These are phyloP conservation scores for Hypoxylon sp. DNA, from an alignment of 2,329 filamentous ascomycete genomes.

Conservation along the genomic window DNA sequence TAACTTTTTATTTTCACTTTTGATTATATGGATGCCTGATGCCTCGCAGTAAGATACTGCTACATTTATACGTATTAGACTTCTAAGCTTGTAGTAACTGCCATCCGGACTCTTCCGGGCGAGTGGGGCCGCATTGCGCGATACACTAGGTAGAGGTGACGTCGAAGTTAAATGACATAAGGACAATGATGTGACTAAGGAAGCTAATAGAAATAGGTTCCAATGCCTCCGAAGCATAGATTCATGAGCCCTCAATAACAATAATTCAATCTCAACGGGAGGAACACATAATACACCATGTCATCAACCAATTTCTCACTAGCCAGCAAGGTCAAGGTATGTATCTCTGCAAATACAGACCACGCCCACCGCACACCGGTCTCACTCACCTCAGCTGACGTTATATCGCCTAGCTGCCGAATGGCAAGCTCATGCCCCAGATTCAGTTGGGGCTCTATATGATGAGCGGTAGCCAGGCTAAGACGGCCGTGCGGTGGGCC, in stretches of 20 bases:
- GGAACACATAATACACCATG: constrained; percentile 26
- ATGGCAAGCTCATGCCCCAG: constrained; percentile 75
- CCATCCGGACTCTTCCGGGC: constrained; percentile 17
- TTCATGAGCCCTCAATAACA: neutral
- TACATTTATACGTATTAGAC: neutral
- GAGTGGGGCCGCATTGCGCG: constrained; percentile 27
- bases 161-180: constrained; percentile 20
- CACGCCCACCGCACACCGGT: neutral
- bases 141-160: constrained; percentile 22
- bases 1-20: neutral
- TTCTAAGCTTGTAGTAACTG: constrained; percentile 2
- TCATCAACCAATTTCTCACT: constrained; percentile 45
- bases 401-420: constrained; percentile 63
- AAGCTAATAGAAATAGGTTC: neutral
- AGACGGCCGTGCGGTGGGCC: constrained; percentile 68
- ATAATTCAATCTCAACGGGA: neutral
- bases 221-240: neutral
- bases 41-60: neutral
- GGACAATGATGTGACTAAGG: neutral
- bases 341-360: constrained; percentile 9
- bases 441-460: constrained; percentile 82
- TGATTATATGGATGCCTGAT: no score
- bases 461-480: constrained; percentile 73
- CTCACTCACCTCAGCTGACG: constrained; percentile 38
- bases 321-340: constrained; percentile 50